Evolutionary conservation across 495 filamentous ascomycete genomes (phyloP), one percentile per base, ranked within the genome.

Genomic region (Trichoderma asperelloides): DNA sequence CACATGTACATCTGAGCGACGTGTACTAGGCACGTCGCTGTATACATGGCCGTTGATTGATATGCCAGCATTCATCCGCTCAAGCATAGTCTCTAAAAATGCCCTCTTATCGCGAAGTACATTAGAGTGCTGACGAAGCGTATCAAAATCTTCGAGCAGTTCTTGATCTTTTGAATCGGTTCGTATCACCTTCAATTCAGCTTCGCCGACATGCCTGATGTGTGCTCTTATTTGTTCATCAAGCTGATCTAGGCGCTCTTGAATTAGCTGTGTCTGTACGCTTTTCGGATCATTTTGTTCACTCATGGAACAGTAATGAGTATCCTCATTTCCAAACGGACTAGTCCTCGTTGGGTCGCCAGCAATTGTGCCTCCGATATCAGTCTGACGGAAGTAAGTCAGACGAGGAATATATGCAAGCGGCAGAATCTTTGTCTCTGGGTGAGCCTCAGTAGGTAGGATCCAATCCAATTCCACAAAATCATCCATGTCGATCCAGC

Each of bases 401-500:
- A 98, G 94, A 0, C 93, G 87, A 39, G 95, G 96, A 13, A 95
- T 90, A 71, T 88, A 98, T 1, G 90, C 96, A 11, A 98, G 81
- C 1, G 95, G 95, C 66, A 98, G 80, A 63, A 98, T 97, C 71
- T 91, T 91, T 1, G 94, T 97, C 66, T 95, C 88, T 25, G 96
- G 95, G 68, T 96, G 93, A 30, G 90, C 88, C 71, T 95, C 90
- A 30, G 90, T 91, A 0, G 95, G 94, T 21, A 97, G 79, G 67
- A 96, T 91, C 93, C 94, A 97, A 74, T 97, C 95, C 12, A 98
- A 81, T 75, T 98, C 95, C 30, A 98, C 92, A 78, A 98, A 98
- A 74, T 98, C 95, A 77, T 98, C 95, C 93, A 98, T 97, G 74
- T 98, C 95, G 72, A 98, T 89, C 95, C 95, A 98, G 65, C 87